Conservation (phyloP, 306 rosid species). For the Albizia julibrissin region DNA sequence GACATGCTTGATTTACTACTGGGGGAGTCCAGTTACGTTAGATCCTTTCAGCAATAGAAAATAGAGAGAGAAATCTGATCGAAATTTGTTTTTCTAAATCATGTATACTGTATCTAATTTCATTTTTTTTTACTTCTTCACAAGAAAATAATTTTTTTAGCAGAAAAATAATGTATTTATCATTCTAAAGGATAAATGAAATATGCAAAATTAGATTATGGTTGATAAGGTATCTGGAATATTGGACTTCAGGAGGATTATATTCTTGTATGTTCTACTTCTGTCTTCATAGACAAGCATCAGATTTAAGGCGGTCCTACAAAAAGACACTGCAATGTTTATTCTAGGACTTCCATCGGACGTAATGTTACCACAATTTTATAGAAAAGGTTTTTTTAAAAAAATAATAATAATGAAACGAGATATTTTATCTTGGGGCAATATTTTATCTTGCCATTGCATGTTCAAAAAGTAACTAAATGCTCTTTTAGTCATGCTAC, state of each 20-base stretch:
- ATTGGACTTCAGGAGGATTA: not conserved
- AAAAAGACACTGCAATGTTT: too few species aligned
- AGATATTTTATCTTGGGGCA: too few species aligned
- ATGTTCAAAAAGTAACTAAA: too few species aligned
- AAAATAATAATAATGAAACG: too few species aligned
- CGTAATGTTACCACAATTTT: too few species aligned
- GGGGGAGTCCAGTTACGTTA: constrained; percentile 62
- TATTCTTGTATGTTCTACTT: not conserved
- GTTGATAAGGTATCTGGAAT: not conserved
- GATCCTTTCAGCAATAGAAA: constrained; percentile 25
- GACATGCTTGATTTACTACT: constrained; percentile 73
- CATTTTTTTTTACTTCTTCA: constrained; percentile 10
- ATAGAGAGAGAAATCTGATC: constrained; percentile 22
- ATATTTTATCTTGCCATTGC: too few species aligned
- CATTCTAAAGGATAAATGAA: not conserved
- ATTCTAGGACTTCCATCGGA: too few species aligned
- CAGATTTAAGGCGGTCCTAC: not conserved
- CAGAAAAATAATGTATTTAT: not conserved
- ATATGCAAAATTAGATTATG: constrained; percentile 1
- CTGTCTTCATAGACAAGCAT: not conserved
- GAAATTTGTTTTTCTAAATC: constrained; percentile 28
- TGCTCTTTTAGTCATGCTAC: too few species aligned
- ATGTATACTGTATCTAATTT: constrained; percentile 20
- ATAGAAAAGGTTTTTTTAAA: too few species aligned
- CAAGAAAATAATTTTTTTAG: not conserved